Evolutionary conservation across 176 grass and related monocot genomes (phyloP), one percentile per base, ranked within the genome.

Genomic region (Cocos nucifera): DNA sequence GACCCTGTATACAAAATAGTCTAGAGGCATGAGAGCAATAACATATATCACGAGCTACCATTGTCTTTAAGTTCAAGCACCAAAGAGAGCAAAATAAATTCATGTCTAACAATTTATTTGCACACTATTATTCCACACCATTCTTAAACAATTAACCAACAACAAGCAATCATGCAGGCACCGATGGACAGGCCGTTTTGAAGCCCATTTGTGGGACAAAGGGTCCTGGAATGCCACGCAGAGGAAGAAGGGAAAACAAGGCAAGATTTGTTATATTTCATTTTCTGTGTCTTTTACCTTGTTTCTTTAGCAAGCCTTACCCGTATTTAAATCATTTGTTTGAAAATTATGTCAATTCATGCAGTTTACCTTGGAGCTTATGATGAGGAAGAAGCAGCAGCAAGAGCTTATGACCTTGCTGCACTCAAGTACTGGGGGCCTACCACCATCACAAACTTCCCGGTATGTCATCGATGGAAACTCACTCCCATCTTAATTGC

Each of bases 221-320:
- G 81, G 71, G 25, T 85, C 86, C 0, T 89, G 86, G 81, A 89
- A 89, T 69, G 74, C 86, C 21, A 81, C 81, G 2, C 86, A 89
- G 48, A 89, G 77, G 70, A 89, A 85, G 62, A 89, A 85, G 61
- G 86, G 86, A 6, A 89, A 85, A 39, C 86, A 89, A 78, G 86
- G 86, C 80, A 64, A 0, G 23, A 19, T 15, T 66, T 49, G 18
- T 17, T 49, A 22, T 19, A 25, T 28, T 14, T 30, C 35, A 12
- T 9, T 44, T 44, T 35, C 7, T 53, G 2, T 30, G 49, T 35
- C 49, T n/a, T 61, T n/a, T 73, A 10, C n/a, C 17, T 52, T 61
- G 18, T 50, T 50, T 35, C 3, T 72, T 14, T 44, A 12, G 35
- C 35, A 12, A 44, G 35, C 35, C 35, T 23, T 54, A 21, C 18